Evolutionary conservation across 2,329 filamentous ascomycete genomes (phyloP).

Genomic region (Xylaria sp.): DNA sequence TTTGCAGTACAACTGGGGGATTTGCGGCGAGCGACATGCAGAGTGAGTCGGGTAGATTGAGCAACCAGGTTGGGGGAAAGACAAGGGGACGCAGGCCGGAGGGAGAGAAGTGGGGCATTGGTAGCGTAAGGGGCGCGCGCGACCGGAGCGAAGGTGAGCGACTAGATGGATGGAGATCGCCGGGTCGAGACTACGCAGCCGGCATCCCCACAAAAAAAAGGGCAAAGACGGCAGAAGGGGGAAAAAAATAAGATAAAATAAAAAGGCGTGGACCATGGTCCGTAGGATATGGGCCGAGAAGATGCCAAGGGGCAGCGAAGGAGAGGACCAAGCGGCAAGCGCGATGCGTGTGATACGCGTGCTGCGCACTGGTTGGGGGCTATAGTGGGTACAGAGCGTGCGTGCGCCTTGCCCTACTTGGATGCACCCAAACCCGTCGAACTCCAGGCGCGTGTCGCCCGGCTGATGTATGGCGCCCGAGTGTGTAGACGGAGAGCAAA

Average conservation of each 20-base stretch:
- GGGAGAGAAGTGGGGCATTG: slow-evolving; percentile 3
- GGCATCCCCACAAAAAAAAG: slow-evolving; percentile 17
- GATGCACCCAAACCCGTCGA: slow-evolving; percentile 7
- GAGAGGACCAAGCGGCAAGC: slow-evolving; percentile 8
- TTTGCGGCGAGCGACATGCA: not conserved
- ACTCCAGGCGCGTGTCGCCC: slow-evolving; percentile 12
- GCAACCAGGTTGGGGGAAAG: slow-evolving; percentile 4
- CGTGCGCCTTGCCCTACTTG: slow-evolving; percentile 21
- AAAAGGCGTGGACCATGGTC: slow-evolving; percentile 3
- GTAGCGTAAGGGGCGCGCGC: slow-evolving; percentile 12
- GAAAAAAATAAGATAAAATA: not conserved
- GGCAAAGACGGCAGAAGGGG: not conserved
- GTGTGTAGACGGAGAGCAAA: not conserved
- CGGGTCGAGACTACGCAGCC: slow-evolving; percentile 28
- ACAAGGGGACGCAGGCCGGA: slow-evolving; percentile 5
- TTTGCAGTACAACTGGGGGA: not conserved
- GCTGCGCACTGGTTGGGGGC: slow-evolving; percentile 9
- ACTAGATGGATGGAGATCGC: slow-evolving; percentile 19
- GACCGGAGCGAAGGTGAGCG: slow-evolving; percentile 7
- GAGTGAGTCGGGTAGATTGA: slow-evolving; percentile 2
- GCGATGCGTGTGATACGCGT: slow-evolving; percentile 13
- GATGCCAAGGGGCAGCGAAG: not conserved
- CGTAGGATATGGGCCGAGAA: not conserved
- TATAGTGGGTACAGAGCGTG: slow-evolving; percentile 9
- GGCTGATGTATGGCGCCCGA: slow-evolving; percentile 6